Conservation (phyloP, 2,329 filamentous ascomycete genomes). For the Diaporthe citri region DNA sequence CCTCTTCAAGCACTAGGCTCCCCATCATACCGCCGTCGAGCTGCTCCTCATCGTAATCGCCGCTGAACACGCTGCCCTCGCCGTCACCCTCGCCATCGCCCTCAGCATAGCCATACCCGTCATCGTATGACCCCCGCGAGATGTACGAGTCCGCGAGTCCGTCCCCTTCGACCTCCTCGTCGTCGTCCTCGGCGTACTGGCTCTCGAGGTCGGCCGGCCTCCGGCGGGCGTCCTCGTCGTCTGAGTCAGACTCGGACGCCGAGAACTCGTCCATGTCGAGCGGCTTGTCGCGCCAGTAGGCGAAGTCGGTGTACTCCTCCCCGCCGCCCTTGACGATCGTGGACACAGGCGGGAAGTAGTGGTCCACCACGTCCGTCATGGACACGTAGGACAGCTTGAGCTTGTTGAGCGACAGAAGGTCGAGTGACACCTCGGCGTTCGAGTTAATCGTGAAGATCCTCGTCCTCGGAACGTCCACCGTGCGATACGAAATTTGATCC, state of each 20-base stretch:
- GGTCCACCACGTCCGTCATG: conserved; percentile 97
- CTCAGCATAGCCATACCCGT: conserved; percentile 44
- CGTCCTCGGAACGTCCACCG: conserved; percentile 92
- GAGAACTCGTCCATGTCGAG: conserved; percentile 91
- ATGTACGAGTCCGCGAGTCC: conserved; percentile 60
- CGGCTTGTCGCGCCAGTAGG: conserved; percentile 90
- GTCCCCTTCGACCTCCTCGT: conserved; percentile 59
- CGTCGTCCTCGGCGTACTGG: conserved; percentile 57
- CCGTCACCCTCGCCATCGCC: conserved; percentile 51
- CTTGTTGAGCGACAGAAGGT: conserved; percentile 90
- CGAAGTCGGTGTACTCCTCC: conserved; percentile 97
- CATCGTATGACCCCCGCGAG: conserved; percentile 53
- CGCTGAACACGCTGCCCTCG: conserved; percentile 57
- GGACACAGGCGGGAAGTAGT: conserved; percentile 95
- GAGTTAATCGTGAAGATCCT: conserved; percentile 99
- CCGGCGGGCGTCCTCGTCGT: conserved; percentile 55
- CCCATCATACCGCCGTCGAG: conserved; percentile 50
- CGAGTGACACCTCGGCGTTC: conserved; percentile 93
- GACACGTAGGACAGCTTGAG: conserved; percentile 97
- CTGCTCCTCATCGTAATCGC: conserved; percentile 59
- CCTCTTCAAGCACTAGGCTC: conserved; percentile 59
- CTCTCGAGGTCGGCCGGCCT: conserved; percentile 61
- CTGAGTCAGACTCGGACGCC: conserved; percentile 78
- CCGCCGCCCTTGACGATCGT: conserved; percentile 89
- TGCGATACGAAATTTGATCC: conserved; percentile 94